A percentile compares a stretch with the other conserved stretches of the same genome.
phyloP scores from a whole-genome alignment of 768 basidiomycete species.

The Panellus pusillus region DNA sequence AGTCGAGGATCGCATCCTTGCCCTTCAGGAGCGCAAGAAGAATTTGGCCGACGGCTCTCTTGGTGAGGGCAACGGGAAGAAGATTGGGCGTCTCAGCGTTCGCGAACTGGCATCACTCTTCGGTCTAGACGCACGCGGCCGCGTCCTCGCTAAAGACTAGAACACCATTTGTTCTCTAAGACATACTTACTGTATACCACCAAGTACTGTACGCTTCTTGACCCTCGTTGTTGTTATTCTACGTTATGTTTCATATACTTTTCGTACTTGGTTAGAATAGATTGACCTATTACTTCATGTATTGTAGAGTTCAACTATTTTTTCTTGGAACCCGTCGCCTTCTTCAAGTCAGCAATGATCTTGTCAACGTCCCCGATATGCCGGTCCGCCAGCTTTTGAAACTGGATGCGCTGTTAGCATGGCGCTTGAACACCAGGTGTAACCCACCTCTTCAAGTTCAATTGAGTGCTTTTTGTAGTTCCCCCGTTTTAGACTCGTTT shows the following conservation, averaged over 20 bases:
- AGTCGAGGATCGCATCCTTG: slow-evolving; percentile 71
- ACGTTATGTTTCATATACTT: not conserved
- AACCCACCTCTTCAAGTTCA: slow-evolving; percentile 64
- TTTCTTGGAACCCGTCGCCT: slow-evolving; percentile 36
- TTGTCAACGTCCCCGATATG: slow-evolving; percentile 67
- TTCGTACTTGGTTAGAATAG: slow-evolving; percentile 2
- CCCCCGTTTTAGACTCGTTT: slow-evolving; percentile 65
- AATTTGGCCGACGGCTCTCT: slow-evolving; percentile 59
- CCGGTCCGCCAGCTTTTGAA: slow-evolving; percentile 70
- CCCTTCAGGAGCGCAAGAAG: slow-evolving; percentile 65
- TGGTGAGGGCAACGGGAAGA: slow-evolving; percentile 62
- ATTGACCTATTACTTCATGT: not conserved
- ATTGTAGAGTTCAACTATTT: slow-evolving; percentile 5
- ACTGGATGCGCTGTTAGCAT: slow-evolving; percentile 41
- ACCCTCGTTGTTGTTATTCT: not conserved
- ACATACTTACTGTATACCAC: not conserved
- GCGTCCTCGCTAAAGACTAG: slow-evolving; percentile 25
- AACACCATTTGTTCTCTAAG: not conserved
- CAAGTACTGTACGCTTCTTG: not conserved
- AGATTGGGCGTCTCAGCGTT: slow-evolving; percentile 55
- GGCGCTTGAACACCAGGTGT: not conserved
- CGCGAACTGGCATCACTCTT: slow-evolving; percentile 52
- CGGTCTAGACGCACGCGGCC: slow-evolving; percentile 41
- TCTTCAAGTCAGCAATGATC: slow-evolving; percentile 62
- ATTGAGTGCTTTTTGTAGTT: slow-evolving; percentile 68